A percentile compares a stretch with the other conserved stretches of the same genome.
Conservation (phyloP, 345 rosid genomes). For the Sisymbrium irio region DNA sequence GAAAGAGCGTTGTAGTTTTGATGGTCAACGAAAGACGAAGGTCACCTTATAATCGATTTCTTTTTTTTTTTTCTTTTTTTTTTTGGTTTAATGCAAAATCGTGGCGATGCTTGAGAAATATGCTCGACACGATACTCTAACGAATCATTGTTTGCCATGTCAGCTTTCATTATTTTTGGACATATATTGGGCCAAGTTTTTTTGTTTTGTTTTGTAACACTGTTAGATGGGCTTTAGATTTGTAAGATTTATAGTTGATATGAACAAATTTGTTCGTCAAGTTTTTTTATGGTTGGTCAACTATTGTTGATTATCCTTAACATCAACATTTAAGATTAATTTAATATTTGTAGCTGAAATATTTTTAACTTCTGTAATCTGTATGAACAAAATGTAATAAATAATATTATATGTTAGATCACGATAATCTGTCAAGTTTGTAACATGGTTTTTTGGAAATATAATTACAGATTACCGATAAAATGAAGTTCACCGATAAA, state of each 20-base stretch:
- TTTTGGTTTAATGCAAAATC: conserved; percentile 11
- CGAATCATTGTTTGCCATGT: conserved; percentile 27
- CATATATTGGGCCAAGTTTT: conserved; percentile 15
- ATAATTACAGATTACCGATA: too few relatives aligned
- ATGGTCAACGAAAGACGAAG: conserved; percentile 36
- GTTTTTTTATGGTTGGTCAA: too few relatives aligned
- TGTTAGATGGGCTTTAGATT: conserved; percentile 2
- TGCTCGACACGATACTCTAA: conserved; percentile 31
- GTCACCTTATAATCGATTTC: conserved; percentile 22
- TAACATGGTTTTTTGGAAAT: too few relatives aligned
- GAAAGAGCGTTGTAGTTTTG: conserved; percentile 32
- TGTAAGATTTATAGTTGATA: not conserved
- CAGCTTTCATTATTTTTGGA: not conserved
- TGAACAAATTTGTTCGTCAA: too few relatives aligned
- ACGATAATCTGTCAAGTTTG: too few relatives aligned
- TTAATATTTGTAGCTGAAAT: too few relatives aligned
- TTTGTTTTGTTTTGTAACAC: not conserved
- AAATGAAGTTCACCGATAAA: too few relatives aligned
- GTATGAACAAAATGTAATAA: too few relatives aligned
- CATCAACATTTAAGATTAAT: too few relatives aligned
- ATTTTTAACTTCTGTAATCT: too few relatives aligned
- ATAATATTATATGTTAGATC: too few relatives aligned
- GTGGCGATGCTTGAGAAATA: conserved; percentile 20
- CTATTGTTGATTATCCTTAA: too few relatives aligned
- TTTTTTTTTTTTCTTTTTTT: not conserved